Evolutionary conservation across 306 rosid genomes (phyloP), one percentile per base, ranked within the genome.

Genomic region (Notholithocarpus densiflorus): DNA sequence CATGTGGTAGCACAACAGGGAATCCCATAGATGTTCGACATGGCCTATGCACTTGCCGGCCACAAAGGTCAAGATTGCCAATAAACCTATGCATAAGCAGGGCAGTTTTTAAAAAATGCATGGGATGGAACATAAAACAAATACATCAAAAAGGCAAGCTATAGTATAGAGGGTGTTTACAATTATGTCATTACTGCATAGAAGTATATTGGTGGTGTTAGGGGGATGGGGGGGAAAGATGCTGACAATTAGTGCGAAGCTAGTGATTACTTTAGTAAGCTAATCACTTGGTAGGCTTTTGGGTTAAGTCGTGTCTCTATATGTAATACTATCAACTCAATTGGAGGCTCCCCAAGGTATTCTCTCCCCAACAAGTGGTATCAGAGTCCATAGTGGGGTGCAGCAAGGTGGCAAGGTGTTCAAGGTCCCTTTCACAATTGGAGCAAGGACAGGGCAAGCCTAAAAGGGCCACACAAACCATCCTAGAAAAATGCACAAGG

Each of bases 21-120:
- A 93, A 96, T 66, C 99, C 99, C 43, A 96, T 76, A 61, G 99
- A 96, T 53, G 99, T 90, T 48, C 91, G 86, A 75, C 99, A 96
- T 3, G 90, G 98, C 78, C 89, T 96, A 73, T 86, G 82, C 26
- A 96, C 82, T 90, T 96, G 99, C 68, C 93, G 90, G 56, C 99
- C 98, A 76, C 99, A 96, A 81, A 96, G 99, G 84, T 86, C 97
- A 37, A 86, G 83, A 80, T 96, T 96, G 4, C 98, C 99, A 43
- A 75, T 74, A 80, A 93, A 96, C 89, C 99, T 96, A 76, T 34
- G 48, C 71, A 71, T 18, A 79, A 61, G 43, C 79, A 83, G 54
- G 29, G 54, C 68, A 64, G 26, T 11, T 24, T 14, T 79, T 14
- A 75, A 54, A 48, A 64, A 8, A 51, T 32, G 64, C 14, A 66